A percentile compares a stretch with the other conserved stretches of the same genome.
Conservation (phyloP, 192 early-diverging fungal genomes). For the Coemansia biformis region DNA sequence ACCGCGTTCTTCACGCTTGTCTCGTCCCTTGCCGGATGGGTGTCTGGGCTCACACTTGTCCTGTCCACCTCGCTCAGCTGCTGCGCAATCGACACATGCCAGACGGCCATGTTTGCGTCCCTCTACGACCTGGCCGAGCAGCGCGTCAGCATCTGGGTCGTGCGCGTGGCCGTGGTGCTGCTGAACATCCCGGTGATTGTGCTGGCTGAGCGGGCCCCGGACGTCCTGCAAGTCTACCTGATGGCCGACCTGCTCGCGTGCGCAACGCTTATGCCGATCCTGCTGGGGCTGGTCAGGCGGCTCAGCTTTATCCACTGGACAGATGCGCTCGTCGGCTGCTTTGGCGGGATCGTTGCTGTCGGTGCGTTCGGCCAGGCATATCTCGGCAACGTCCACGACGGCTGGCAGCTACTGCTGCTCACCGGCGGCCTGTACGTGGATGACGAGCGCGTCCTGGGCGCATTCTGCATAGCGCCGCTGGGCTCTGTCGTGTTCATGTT, state of each 20-base stretch:
- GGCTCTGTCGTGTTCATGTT: constrained; percentile 45
- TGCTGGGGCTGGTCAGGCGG: constrained; percentile 49
- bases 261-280: constrained; percentile 54
- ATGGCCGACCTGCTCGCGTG: constrained; percentile 59
- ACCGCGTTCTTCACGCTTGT: constrained; percentile 68
- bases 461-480: constrained; percentile 53
- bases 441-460: constrained; percentile 55
- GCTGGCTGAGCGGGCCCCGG: constrained; percentile 53
- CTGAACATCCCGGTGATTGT: constrained; percentile 53
- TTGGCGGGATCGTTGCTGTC: constrained; percentile 52
- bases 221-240: constrained; percentile 58
- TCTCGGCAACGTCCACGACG: constrained; percentile 46
- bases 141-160: constrained; percentile 42
- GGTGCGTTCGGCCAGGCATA: constrained; percentile 53
- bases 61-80: constrained; percentile 61
- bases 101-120: constrained; percentile 64
- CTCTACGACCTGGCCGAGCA: constrained; percentile 54
- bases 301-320: constrained; percentile 51
- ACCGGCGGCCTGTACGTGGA: constrained; percentile 49
- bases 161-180: constrained; percentile 39
- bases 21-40: constrained; percentile 54
- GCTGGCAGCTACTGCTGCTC: constrained; percentile 46
- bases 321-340: constrained; percentile 51
- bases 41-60: constrained; percentile 55
- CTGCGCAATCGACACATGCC: constrained; percentile 62